phyloP scores from a whole-genome alignment of 257 asterid species.

The Nemophila menziesii region DNA sequence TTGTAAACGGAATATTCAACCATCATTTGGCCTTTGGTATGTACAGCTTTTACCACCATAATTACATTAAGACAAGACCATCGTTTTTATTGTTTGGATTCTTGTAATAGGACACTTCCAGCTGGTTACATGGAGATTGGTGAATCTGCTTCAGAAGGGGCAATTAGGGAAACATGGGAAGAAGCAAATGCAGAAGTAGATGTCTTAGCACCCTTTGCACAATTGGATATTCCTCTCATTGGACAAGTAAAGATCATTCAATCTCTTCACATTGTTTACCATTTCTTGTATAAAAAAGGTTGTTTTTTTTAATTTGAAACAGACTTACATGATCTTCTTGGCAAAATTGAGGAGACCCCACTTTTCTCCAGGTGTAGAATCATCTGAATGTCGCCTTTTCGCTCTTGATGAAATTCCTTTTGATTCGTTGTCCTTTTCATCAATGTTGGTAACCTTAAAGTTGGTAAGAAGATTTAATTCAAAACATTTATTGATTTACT shows the following conservation, averaged over 20 bases:
- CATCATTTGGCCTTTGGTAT: constrained; percentile 92
- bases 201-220: constrained; percentile 68
- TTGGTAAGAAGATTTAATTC: constrained; percentile 37
- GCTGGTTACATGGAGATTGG: constrained; percentile 99
- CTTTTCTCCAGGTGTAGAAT: constrained; percentile 90
- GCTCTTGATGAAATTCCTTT: constrained; percentile 67
- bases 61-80: constrained; percentile 1
- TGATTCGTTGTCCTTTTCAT: constrained; percentile 83
- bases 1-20: constrained; percentile 86
- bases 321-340: constrained; percentile 84
- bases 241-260: constrained; percentile 52
- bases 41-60: constrained; percentile 12
- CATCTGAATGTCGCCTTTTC: constrained; percentile 80
- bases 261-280: background rate
- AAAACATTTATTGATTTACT: background rate
- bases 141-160: constrained; percentile 88
- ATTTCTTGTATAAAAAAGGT: constrained; percentile 2
- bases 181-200: constrained; percentile 93
- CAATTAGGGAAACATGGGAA: constrained; percentile 88
- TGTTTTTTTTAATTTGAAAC: constrained; percentile 20
- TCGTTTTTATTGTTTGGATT: background rate
- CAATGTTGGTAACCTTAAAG: constrained; percentile 78
- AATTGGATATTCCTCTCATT: constrained; percentile 86
- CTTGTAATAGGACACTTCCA: constrained; percentile 71
- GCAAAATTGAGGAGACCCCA: constrained; percentile 71